Percentiles rank a stretch among this genome's conserved stretches.
These are phyloP conservation scores for Collybiopsis confluens DNA, from an alignment of 768 basidiomycete species.

Conservation along the genomic window DNA sequence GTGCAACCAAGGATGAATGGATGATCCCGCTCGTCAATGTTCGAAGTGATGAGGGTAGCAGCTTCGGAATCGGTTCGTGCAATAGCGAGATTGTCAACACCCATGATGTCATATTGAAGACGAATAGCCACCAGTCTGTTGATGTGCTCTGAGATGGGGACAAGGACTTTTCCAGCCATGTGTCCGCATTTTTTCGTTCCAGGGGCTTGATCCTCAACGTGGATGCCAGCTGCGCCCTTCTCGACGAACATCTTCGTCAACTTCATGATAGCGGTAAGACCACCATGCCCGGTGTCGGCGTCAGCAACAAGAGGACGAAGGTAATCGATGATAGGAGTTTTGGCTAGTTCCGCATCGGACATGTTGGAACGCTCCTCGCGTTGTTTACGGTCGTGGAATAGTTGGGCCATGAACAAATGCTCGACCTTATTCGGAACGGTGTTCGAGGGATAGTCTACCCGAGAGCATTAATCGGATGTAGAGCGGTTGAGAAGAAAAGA, in stretches of 20 bases:
- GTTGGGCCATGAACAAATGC: slow-evolving; percentile 95
- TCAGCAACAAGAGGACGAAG: slow-evolving; percentile 94
- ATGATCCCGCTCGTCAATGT: slow-evolving; percentile 97
- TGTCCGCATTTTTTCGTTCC: slow-evolving; percentile 96
- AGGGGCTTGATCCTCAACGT: slow-evolving; percentile 96
- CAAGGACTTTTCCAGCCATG: slow-evolving; percentile 95
- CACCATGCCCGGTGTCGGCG: slow-evolving; percentile 97
- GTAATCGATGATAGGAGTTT: slow-evolving; percentile 77
- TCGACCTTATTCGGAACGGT: slow-evolving; percentile 99
- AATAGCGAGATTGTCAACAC: slow-evolving; percentile 89
- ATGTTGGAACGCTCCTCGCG: slow-evolving; percentile 71
- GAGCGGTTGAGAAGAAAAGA: background rate
- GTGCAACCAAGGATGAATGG: slow-evolving; percentile 93
- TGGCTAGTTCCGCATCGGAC: slow-evolving; percentile 65
- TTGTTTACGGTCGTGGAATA: slow-evolving; percentile 99
- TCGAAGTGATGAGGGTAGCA: slow-evolving; percentile 93
- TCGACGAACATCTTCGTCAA: slow-evolving; percentile 98
- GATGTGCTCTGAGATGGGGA: slow-evolving; percentile 96
- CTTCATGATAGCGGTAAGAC: slow-evolving; percentile 98
- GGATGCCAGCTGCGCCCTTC: slow-evolving; percentile 96
- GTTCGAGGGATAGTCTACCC: slow-evolving; percentile 91
- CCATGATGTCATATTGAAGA: slow-evolving; percentile 97
- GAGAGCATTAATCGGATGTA: background rate
- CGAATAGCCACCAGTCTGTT: slow-evolving; percentile 97
- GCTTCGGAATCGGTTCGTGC: slow-evolving; percentile 97